phyloP scores from a whole-genome alignment of 2,329 filamentous ascomycete species.

The Clarireedia monteithiana region DNA sequence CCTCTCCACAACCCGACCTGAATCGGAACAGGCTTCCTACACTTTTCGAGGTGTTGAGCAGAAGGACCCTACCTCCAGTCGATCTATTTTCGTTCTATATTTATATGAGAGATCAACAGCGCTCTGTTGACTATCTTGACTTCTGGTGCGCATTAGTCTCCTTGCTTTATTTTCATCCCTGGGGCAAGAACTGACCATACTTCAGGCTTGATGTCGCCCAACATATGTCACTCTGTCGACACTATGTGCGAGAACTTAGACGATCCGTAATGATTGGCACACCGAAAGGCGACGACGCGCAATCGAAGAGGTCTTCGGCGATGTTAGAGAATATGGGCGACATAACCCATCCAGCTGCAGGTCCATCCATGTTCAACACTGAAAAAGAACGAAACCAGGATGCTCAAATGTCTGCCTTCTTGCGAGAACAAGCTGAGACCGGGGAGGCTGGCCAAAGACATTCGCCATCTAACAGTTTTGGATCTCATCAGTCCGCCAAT shows the following conservation, averaged over 20 bases:
- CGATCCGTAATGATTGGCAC: conserved; percentile 89
- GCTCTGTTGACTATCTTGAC: conserved; percentile 94
- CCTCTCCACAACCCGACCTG: conserved; percentile 51
- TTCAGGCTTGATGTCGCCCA: conserved; percentile 95
- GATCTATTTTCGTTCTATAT: conserved; percentile 99
- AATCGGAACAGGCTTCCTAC: conserved; percentile 82
- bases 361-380: conserved; percentile 53
- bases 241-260: conserved; percentile 93
- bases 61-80: conserved; percentile 88
- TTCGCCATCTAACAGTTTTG: conserved; percentile 42
- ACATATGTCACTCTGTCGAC: conserved; percentile 94
- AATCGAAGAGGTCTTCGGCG: conserved; percentile 75
- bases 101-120: conserved; percentile 97
- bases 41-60: conserved; percentile 89
- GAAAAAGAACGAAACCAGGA: conserved; percentile 74
- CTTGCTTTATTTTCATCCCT: background rate
- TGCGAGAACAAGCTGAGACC: conserved; percentile 54
- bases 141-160: conserved; percentile 66
- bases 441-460: conserved; percentile 34
- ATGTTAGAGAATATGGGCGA: conserved; percentile 69
- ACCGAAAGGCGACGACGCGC: conserved; percentile 73
- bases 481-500: conserved; percentile 20
- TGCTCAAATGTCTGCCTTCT: conserved; percentile 83
- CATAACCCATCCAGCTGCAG: conserved; percentile 49
- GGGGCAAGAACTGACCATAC: conserved; percentile 5